Evolutionary conservation across 768 basidiomycete species (phyloP), one percentile per base, ranked within the genome.

Genomic region (Paxillus ammoniavirescens): DNA sequence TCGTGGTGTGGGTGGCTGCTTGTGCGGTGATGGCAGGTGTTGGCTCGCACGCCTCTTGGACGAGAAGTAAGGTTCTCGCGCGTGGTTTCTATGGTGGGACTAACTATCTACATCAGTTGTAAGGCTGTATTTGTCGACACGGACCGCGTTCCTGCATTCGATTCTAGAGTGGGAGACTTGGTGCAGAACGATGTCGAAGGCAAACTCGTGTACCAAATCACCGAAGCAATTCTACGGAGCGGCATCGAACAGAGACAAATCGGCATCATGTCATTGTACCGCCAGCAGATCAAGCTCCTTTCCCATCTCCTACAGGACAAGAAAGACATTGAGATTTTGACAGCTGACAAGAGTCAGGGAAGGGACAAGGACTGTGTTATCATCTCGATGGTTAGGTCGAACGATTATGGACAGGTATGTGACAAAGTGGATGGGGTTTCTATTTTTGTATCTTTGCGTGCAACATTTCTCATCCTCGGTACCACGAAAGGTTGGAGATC

Each of bases 111-210:
- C 4, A 4, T 30, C 8, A 96, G 94, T 23, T 86, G 86, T 57
- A 91, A 87, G 69, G 93, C 88, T 7, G 77, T 98, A 37, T 98
- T 99, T 60, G 83, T 98, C n/a, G 88, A 98, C 65, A 99, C 97
- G 0, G 97, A 98, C 60, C 64, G 57, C 0, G 67, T 94, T 2
- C 88, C 93, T 0, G 95, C 88, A 0, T 72, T 65, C 7, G 96
- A 98, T 62, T 89, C 89, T 0, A 82, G 84, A 14, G 81, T 88
- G 1, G 94, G 95, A 6, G 89, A 94, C 60, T 79, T 98, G 9
- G 87, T 97, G 7, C 93, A 98, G 64, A 99, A 99, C 69, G 81
- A 81, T 50, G 73, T 80, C 0, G 97, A 99, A 64, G 95, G 89
- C 3, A 71, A 71, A 40, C 73, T 87, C 17, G 82, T 86, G 9